phyloP scores from a whole-genome alignment of 2,329 filamentous ascomycete genomes.

The Cryphonectria carpinicola region DNA sequence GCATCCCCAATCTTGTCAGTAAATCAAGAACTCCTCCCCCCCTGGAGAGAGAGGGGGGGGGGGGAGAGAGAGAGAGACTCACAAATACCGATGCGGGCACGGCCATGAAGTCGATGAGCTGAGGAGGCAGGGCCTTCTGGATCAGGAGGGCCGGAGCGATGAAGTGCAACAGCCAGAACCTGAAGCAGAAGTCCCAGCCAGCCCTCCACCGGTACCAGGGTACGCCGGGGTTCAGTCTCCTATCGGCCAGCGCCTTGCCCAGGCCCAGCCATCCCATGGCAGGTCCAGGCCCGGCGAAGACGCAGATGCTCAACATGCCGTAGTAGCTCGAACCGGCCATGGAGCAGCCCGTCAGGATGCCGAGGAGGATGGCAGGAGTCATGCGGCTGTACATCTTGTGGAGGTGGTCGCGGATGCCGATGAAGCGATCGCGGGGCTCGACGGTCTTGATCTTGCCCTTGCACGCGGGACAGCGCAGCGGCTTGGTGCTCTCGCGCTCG shows the following conservation, averaged over 20 bases:
- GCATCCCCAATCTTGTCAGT: slow-evolving; percentile 14
- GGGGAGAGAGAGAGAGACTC: slow-evolving; percentile 29
- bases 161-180: slow-evolving; percentile 44
- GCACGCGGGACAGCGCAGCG: slow-evolving; percentile 86
- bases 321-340: slow-evolving; percentile 58
- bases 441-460: slow-evolving; percentile 78
- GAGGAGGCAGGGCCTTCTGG: slow-evolving; percentile 47
- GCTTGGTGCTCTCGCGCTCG: slow-evolving; percentile 67
- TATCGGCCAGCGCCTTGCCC: slow-evolving; percentile 17
- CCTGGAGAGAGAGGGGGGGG: neutral
- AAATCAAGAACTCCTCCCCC: neutral
- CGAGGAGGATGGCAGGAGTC: slow-evolving; percentile 67
- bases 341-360: slow-evolving; percentile 57
- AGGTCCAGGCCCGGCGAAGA: slow-evolving; percentile 56
- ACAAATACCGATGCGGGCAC: slow-evolving; percentile 49
- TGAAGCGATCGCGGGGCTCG: slow-evolving; percentile 73
- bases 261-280: slow-evolving; percentile 46
- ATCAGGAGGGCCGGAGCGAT: slow-evolving; percentile 52
- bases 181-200: slow-evolving; percentile 30
- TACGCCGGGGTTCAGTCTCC: slow-evolving; percentile 17
- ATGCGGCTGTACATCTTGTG: slow-evolving; percentile 58
- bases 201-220: slow-evolving; percentile 26
- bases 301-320: slow-evolving; percentile 52
- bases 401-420: slow-evolving; percentile 66
- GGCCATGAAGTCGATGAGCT: slow-evolving; percentile 46